A percentile compares a stretch with the other conserved stretches of the same genome.
Evolutionary conservation across 306 rosid species (phyloP).

Genomic region (Aeschynomene evenia): DNA sequence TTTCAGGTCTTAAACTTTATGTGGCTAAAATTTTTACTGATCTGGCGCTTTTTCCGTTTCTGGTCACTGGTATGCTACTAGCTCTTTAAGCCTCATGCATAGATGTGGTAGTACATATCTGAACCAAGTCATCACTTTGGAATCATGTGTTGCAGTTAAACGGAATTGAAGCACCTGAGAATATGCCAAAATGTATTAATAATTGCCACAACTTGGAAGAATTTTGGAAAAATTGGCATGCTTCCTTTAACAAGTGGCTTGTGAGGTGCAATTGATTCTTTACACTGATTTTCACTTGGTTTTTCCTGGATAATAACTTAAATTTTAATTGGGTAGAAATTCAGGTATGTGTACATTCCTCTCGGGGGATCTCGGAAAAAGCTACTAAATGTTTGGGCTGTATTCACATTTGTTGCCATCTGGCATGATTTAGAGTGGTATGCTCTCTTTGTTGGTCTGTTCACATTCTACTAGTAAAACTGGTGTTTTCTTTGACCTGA

Average conservation of each 20-base stretch:
- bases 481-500: slow-evolving; percentile 20
- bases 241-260: slow-evolving; percentile 97
- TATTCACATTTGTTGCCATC: slow-evolving; percentile 89
- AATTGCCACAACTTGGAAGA: slow-evolving; percentile 84
- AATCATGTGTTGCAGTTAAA: slow-evolving; percentile 52
- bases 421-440: slow-evolving; percentile 99
- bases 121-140: slow-evolving; percentile 22
- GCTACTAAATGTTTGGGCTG: slow-evolving; percentile 79
- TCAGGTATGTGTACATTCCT: slow-evolving; percentile 92
- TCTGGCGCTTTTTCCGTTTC: slow-evolving; percentile 94
- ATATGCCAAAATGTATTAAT: slow-evolving; percentile 94
- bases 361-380: slow-evolving; percentile 83
- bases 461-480: slow-evolving; percentile 32
- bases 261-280: slow-evolving; percentile 66
- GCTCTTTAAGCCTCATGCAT: slow-evolving; percentile 26
- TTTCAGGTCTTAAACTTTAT: slow-evolving; percentile 87
- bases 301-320: slow-evolving; percentile 23
- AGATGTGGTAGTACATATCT: background rate
- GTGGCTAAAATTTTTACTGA: slow-evolving; percentile 89
- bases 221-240: slow-evolving; percentile 99
- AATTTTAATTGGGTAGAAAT: slow-evolving; percentile 28
- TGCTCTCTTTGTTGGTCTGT: slow-evolving; percentile 27
- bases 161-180: slow-evolving; percentile 90
- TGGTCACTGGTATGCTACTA: slow-evolving; percentile 80
- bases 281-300: slow-evolving; percentile 4